Percentiles rank a stretch among this genome's conserved stretches.
Conservation (phyloP, 768 basidiomycete genomes). For the Leucocoprinus leucothites region DNA sequence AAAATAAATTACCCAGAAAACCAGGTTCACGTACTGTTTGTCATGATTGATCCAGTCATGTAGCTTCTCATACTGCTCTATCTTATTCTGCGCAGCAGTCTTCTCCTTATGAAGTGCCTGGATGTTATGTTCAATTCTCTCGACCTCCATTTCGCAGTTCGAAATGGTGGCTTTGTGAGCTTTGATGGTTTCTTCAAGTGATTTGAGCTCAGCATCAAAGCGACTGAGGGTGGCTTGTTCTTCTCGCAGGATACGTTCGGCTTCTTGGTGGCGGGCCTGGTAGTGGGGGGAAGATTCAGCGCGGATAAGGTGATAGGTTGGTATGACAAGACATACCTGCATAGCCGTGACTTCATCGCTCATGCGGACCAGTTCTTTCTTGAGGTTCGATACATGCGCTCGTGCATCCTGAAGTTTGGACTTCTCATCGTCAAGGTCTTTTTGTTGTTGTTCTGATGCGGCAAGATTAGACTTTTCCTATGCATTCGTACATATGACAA, state of each 20-base stretch:
- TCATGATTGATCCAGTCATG: constrained; percentile 90
- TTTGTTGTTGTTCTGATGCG: constrained; percentile 71
- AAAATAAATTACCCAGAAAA: not conserved
- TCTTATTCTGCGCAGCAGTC: constrained; percentile 44
- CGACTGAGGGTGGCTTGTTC: constrained; percentile 86
- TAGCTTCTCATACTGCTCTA: constrained; percentile 72
- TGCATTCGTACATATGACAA: too few species aligned
- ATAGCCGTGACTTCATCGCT: constrained; percentile 41
- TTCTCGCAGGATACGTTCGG: constrained; percentile 70
- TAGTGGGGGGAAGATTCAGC: not conserved
- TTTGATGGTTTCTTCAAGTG: constrained; percentile 79
- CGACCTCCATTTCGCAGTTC: constrained; percentile 63
- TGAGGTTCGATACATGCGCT: constrained; percentile 48
- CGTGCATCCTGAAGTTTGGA: constrained; percentile 38
- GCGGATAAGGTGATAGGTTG: not conserved
- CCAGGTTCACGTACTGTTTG: constrained; percentile 58
- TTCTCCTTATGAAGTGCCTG: constrained; percentile 74
- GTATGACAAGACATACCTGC: constrained; percentile 35
- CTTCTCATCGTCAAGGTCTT: constrained; percentile 60
- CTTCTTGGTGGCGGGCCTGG: constrained; percentile 58
- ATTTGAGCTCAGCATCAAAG: constrained; percentile 86
- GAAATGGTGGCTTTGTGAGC: constrained; percentile 69
- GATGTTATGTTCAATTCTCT: constrained; percentile 60
- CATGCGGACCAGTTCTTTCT: constrained; percentile 62
- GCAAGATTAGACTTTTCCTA: constrained; percentile 11